Conservation (phyloP, 805 yeast genomes). For the Yarrowia sp. region DNA sequence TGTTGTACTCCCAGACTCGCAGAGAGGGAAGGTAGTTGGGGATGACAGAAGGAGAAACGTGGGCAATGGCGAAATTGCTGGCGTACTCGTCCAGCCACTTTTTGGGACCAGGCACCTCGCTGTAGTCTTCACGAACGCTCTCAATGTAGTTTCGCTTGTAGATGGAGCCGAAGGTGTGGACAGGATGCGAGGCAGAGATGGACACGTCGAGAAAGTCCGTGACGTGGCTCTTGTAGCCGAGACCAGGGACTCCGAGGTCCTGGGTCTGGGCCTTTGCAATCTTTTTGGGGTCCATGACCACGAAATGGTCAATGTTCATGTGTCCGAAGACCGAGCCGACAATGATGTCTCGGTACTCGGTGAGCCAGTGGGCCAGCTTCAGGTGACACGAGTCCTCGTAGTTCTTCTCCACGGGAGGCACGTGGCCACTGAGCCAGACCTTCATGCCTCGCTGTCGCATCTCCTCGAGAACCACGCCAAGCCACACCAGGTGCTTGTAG, state of each 20-base stretch:
- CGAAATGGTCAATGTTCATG: constrained; percentile 85
- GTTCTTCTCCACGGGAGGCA: constrained; percentile 80
- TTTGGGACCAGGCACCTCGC: constrained; percentile 46
- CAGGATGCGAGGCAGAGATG: background rate
- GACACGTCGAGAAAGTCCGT: background rate
- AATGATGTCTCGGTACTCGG: constrained; percentile 79
- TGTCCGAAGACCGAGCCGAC: constrained; percentile 85
- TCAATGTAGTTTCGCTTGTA: constrained; percentile 67
- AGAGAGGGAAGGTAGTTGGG: constrained; percentile 85
- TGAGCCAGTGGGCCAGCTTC: constrained; percentile 75
- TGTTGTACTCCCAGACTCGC: constrained; percentile 84
- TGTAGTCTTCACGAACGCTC: constrained; percentile 51
- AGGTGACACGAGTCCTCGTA: constrained; percentile 69
- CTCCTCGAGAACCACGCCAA: constrained; percentile 71
- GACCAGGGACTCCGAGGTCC: background rate
- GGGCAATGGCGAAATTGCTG: constrained; percentile 67
- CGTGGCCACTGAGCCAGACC: constrained; percentile 87
- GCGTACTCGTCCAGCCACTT: constrained; percentile 21
- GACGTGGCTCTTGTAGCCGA: background rate
- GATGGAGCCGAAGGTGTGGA: constrained; percentile 54
- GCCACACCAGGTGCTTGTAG: constrained; percentile 70
- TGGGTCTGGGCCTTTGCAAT: constrained; percentile 14
- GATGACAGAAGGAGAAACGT: constrained; percentile 68
- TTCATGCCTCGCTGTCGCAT: constrained; percentile 71
- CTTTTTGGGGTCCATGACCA: constrained; percentile 55